Percentiles rank a stretch among this genome's conserved stretches.
These are phyloP conservation scores for Sphagnurus paluster DNA, from an alignment of 1,284 basidiomycete genomes.

Conservation along the genomic window DNA sequence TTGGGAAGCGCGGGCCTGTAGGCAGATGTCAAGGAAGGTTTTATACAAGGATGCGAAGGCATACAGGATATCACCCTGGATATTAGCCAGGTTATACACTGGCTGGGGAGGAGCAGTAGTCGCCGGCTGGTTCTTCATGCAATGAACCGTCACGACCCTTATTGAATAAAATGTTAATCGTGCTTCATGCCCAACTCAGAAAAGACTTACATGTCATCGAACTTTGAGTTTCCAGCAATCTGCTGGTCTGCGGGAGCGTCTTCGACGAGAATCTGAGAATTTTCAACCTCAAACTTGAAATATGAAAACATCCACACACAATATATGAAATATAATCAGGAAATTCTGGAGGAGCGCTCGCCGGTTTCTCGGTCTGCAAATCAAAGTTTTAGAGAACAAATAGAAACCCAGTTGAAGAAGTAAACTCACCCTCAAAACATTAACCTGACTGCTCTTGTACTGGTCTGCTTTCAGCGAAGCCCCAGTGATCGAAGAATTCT, in stretches of 20 bases:
- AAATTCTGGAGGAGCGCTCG: slow-evolving; percentile 13
- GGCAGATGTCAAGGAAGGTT: not conserved
- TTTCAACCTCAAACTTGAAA: not conserved
- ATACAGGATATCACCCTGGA: slow-evolving; percentile 24
- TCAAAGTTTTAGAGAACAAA: not conserved
- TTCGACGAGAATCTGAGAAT: slow-evolving; percentile 17
- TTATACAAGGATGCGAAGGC: not conserved
- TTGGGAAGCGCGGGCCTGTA: slow-evolving; percentile 22
- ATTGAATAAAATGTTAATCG: not conserved
- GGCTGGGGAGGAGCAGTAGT: slow-evolving; percentile 5
- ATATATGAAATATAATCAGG: slow-evolving; percentile 17
- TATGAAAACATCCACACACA: slow-evolving; percentile 5
- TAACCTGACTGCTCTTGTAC: slow-evolving; percentile 16
- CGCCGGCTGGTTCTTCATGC: slow-evolving; percentile 6
- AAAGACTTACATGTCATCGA: slow-evolving; percentile 16
- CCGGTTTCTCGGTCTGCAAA: slow-evolving; percentile 10
- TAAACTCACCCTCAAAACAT: slow-evolving; percentile 14
- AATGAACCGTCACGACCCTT: slow-evolving; percentile 16
- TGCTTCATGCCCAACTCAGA: not conserved
- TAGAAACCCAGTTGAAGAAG: not conserved
- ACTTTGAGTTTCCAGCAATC: slow-evolving; percentile 9
- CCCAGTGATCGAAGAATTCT: not conserved
- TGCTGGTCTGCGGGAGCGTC: slow-evolving; percentile 7
- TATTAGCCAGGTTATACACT: slow-evolving; percentile 16
- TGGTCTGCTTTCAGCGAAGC: slow-evolving; percentile 9